A percentile compares a stretch with the other conserved stretches of the same genome.
Conservation (phyloP, 768 basidiomycete genomes). For the Crepidotus variabilis region DNA sequence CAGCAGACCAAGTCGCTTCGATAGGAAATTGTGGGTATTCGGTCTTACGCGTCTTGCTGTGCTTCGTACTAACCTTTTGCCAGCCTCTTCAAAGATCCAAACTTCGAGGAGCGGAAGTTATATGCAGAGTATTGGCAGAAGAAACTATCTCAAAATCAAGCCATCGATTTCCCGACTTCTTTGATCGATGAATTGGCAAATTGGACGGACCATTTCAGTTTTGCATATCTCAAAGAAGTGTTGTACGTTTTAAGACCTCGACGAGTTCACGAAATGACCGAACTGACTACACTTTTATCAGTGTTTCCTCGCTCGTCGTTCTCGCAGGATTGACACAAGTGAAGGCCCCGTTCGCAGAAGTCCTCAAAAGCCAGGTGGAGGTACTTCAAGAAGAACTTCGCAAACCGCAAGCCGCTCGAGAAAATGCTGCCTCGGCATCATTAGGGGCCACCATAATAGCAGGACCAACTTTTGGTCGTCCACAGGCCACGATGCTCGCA, state of each 20-base stretch:
- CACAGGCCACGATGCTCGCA: too few species aligned
- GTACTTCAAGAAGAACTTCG: slow-evolving; percentile 64
- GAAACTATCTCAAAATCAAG: slow-evolving; percentile 61
- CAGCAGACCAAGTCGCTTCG: slow-evolving; percentile 78
- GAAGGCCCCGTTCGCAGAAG: slow-evolving; percentile 43
- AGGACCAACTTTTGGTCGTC: too few species aligned
- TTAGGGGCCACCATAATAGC: not conserved
- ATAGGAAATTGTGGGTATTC: slow-evolving; percentile 73
- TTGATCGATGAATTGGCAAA: slow-evolving; percentile 59
- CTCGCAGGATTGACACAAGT: slow-evolving; percentile 51
- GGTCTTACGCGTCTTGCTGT: not conserved
- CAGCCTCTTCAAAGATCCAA: slow-evolving; percentile 73
- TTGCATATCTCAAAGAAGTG: slow-evolving; percentile 86
- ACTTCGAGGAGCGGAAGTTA: slow-evolving; percentile 53
- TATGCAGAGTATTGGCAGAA: slow-evolving; percentile 81
- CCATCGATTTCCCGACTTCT: slow-evolving; percentile 62
- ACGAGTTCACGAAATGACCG: not conserved
- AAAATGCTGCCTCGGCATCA: not conserved
- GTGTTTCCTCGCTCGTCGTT: slow-evolving; percentile 68
- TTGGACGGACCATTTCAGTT: slow-evolving; percentile 67
- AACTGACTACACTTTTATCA: slow-evolving; percentile 20
- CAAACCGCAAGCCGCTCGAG: slow-evolving; percentile 23
- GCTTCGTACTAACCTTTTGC: not conserved
- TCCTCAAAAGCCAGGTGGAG: slow-evolving; percentile 58
- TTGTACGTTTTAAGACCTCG: slow-evolving; percentile 55